These are phyloP conservation scores for Pelagophyceae sp. DNA, from an alignment of 352 stramenopile genomes.

Conservation along the genomic window DNA sequence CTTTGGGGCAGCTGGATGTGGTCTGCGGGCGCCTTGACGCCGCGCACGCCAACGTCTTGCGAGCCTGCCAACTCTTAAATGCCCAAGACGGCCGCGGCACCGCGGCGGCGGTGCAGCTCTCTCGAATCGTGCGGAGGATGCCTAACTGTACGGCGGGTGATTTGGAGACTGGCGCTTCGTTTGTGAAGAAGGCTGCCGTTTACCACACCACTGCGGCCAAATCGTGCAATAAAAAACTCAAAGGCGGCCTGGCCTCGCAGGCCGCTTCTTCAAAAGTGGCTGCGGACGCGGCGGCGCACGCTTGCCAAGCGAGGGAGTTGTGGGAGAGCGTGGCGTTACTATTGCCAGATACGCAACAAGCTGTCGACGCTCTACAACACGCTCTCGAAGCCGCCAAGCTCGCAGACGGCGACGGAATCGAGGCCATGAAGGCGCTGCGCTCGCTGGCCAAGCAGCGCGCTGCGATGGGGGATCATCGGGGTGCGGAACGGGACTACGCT, in stretches of 20 bases:
- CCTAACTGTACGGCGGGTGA: background rate
- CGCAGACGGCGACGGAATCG: background rate
- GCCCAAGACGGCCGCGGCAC: background rate
- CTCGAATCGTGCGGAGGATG: background rate
- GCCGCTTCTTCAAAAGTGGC: too few relatives aligned
- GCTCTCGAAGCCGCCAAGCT: background rate
- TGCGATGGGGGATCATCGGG: background rate
- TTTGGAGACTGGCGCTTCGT: background rate
- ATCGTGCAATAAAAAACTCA: background rate
- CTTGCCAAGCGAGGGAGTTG: background rate
- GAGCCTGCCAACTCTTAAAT: too few relatives aligned
- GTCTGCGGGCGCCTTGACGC: background rate
- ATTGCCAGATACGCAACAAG: background rate
- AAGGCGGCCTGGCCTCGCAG: background rate
- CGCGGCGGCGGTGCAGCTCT: background rate
- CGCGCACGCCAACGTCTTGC: background rate
- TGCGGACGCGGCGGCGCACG: background rate
- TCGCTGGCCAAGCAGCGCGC: background rate
- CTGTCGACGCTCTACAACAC: background rate
- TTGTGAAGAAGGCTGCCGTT: background rate
- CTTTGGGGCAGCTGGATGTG: background rate
- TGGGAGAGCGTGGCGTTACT: background rate
- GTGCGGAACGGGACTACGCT: background rate
- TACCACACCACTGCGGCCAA: background rate
- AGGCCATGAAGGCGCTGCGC: conserved; percentile 5